Evolutionary conservation across 352 stramenopile species (phyloP).

Genomic region (Globisporangium splendens): DNA sequence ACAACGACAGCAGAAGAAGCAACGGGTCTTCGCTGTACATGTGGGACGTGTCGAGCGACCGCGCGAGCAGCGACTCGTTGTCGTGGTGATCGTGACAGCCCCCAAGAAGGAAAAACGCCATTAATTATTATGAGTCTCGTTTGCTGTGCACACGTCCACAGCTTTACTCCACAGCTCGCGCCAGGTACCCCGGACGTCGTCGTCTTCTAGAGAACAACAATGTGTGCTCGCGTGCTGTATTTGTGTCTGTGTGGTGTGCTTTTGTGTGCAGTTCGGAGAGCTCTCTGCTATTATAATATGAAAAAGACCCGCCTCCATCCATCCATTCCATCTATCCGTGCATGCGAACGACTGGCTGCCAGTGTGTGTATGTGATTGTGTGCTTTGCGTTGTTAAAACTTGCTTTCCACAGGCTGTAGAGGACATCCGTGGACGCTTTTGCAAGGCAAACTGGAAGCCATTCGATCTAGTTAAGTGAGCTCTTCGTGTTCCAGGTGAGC

Average conservation of each 20-base stretch:
- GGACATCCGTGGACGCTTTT: no score
- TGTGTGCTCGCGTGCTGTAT: no score
- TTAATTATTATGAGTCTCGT: constrained; percentile 7
- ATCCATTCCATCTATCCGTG: not conserved
- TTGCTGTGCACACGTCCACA: not conserved
- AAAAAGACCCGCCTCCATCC: not conserved
- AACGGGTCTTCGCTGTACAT: not conserved
- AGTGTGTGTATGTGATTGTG: no score
- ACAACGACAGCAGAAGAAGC: not conserved
- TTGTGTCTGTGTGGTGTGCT: constrained; percentile 2
- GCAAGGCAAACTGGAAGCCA: no score
- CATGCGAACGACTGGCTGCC: no score
- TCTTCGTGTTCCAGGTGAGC: no score
- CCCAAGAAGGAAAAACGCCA: not conserved
- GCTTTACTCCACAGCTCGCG: no score
- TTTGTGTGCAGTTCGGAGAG: not conserved
- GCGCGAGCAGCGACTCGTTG: not conserved
- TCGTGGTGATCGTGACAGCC: not conserved
- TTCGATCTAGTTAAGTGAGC: no score
- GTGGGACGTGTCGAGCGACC: not conserved
- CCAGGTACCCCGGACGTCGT: no score
- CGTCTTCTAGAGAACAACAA: no score
- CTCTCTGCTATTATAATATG: constrained; percentile 8
- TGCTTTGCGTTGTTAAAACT: no score
- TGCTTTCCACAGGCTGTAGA: no score